A percentile compares a stretch with the other conserved stretches of the same genome.
phyloP scores from a whole-genome alignment of 2,329 filamentous ascomycete genomes.

The Ceratocystis huliohia region DNA sequence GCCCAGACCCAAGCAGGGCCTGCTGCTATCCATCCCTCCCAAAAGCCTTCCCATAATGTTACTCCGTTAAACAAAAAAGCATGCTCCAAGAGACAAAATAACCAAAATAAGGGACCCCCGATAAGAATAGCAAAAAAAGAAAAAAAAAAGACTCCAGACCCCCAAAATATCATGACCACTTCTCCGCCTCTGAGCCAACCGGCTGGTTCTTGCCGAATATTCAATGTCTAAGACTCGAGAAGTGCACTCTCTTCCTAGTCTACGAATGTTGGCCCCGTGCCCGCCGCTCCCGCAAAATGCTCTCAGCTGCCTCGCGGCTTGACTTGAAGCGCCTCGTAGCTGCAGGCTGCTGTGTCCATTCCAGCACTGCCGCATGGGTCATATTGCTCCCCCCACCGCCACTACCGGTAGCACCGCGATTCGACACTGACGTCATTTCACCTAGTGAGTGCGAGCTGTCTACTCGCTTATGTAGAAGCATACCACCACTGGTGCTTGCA shows the following conservation, averaged over 20 bases:
- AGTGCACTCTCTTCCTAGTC: not conserved
- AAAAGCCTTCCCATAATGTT: too few species aligned
- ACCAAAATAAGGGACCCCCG: not conserved
- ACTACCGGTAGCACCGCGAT: not conserved
- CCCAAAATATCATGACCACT: not conserved
- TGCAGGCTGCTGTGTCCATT: constrained; percentile 19
- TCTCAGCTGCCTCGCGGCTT: constrained; percentile 19
- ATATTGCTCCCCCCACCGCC: constrained; percentile 3
- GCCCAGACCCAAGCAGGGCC: too few species aligned
- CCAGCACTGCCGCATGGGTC: constrained; percentile 17
- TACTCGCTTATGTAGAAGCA: constrained; percentile 15
- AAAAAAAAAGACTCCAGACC: not conserved
- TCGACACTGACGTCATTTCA: constrained; percentile 7
- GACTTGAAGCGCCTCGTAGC: constrained; percentile 19
- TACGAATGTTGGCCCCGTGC: constrained; percentile 3
- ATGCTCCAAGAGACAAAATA: not conserved
- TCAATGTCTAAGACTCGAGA: too few species aligned
- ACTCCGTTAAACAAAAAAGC: too few species aligned
- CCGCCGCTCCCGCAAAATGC: constrained; percentile 19
- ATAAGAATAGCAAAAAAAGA: not conserved
- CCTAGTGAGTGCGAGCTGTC: constrained; percentile 17
- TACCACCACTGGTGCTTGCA: not conserved
- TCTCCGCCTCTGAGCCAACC: not conserved
- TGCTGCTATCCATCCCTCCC: too few species aligned
- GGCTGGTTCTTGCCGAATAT: too few species aligned